A percentile compares a stretch with the other conserved stretches of the same genome.
Conservation (phyloP, 495 filamentous ascomycete species). For the Aspergillus saccharolyticus region DNA sequence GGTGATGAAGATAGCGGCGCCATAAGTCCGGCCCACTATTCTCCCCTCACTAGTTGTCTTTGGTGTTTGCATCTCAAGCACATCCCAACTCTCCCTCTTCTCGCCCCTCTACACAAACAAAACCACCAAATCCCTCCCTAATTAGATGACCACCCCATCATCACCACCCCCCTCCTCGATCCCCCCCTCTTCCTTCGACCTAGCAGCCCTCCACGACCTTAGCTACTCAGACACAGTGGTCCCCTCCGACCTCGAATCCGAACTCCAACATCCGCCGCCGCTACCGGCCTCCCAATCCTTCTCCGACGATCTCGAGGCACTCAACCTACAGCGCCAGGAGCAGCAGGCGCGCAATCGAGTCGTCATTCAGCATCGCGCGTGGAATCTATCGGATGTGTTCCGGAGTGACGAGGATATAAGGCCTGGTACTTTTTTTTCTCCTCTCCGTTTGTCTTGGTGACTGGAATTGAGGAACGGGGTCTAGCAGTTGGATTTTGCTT, state of each 20-base stretch:
- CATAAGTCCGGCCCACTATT: background rate
- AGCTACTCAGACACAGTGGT: background rate
- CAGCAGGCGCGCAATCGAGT: slow-evolving; percentile 49
- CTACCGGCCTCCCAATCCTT: slow-evolving; percentile 32
- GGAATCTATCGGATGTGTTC: slow-evolving; percentile 55
- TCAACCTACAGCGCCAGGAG: slow-evolving; percentile 48
- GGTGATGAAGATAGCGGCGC: background rate
- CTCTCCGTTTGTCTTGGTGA: slow-evolving; percentile 13
- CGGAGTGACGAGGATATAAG: slow-evolving; percentile 56
- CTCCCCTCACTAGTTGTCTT: background rate
- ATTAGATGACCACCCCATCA: slow-evolving; percentile 37
- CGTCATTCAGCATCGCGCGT: slow-evolving; percentile 61
- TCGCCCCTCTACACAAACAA: background rate
- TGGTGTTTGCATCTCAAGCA: too few species aligned
- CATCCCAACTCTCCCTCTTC: too few species aligned
- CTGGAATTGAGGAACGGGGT: slow-evolving; percentile 26
- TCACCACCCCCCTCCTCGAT: slow-evolving; percentile 40
- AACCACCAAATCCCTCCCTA: slow-evolving; percentile 15
- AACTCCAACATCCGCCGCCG: slow-evolving; percentile 6
- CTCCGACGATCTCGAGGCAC: slow-evolving; percentile 60
- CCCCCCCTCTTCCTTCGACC: slow-evolving; percentile 50
- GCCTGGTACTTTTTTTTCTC: slow-evolving; percentile 26
- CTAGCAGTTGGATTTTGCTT: too few species aligned
- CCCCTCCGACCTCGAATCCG: background rate
- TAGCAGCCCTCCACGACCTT: slow-evolving; percentile 17